A percentile compares a stretch with the other conserved stretches of the same genome.
phyloP scores from a whole-genome alignment of 257 asterid species.

The Petunia axillaris region DNA sequence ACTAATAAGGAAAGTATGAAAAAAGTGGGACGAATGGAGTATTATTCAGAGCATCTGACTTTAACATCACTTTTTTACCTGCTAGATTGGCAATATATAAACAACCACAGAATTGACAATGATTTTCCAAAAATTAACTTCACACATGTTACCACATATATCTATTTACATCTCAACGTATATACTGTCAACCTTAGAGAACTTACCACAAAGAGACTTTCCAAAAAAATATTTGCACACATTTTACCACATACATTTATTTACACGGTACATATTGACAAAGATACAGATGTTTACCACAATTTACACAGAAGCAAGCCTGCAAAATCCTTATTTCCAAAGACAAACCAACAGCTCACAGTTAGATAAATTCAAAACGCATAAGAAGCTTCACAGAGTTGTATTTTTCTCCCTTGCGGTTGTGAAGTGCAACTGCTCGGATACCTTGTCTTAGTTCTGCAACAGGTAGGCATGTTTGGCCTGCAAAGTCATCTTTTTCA shows the following conservation, averaged over 20 bases:
- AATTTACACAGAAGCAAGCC: conserved; percentile 10
- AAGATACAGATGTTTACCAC: conserved; percentile 2
- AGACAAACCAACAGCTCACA: background rate
- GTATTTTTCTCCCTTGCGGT: conserved; percentile 61
- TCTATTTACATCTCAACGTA: background rate
- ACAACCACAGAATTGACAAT: background rate
- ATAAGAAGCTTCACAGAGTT: conserved; percentile 70
- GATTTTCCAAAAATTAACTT: background rate
- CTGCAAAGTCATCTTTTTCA: conserved; percentile 83
- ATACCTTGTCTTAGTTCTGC: conserved; percentile 73
- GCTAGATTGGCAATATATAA: background rate
- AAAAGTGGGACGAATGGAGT: background rate
- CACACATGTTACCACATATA: background rate
- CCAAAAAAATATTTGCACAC: conserved; percentile 5
- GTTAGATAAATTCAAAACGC: conserved; percentile 70
- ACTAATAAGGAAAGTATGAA: no score
- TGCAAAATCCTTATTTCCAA: conserved; percentile 13
- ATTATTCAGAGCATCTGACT: background rate
- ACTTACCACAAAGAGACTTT: background rate
- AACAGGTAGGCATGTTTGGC: conserved; percentile 76
- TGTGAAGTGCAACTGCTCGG: conserved; percentile 72
- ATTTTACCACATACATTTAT: conserved; percentile 14
- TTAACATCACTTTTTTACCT: no score
- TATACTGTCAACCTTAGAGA: background rate
- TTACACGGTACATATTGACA: background rate